Base-by-base conservation (phyloP, 495 filamentous ascomycete genomes). In the Polyplosphaeria fusca region DNA sequence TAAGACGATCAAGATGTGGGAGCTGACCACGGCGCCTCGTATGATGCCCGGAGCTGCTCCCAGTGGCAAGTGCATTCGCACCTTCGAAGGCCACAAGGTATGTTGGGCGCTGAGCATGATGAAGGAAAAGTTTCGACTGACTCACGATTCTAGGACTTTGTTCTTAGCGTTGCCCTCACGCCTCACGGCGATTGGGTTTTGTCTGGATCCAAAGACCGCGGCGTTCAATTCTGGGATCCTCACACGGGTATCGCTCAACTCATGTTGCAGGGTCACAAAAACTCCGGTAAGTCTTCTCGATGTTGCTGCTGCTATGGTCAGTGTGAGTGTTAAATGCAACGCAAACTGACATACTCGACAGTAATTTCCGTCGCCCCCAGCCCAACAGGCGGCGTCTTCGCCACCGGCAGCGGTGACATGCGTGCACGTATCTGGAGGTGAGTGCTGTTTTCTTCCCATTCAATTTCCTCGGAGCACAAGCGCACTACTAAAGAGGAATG, bases 1-100 rank as follows among this genome's bases (percentile, higher is more conserved):
- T 47, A 73, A 71, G 68, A 74, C 72, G 16, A 74, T 74, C 63
- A 69, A 71, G 54, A 72, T 74, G 71, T 74, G 72, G 72, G 69
- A 73, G 47, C 52, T 74, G 42, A 63, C 44, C n/a, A 48, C 56
- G 27, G 47, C 67, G 24, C 43, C 67, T 19, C 51, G 61, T 20
- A 47, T 61, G 30, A 47, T 68, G 13, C 55, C 58, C 2, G 64
- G 71, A 7, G 20, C 47, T 22, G 45, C 63, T 12, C 69, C 65
- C 40, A 52, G 49, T 32, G 71, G 70, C 26, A 69, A 71, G 60
- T 74, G 72, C 50, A 56, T 73, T 28, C 55, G 71, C 43, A 72
- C 67, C 12, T 74, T 73, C 43, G 71, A 74, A 55, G 72, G 72
- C 5, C 72, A 74, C 60, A 74, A 71, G 58, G 68, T 70, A 55